A percentile compares a stretch with the other conserved stretches of the same genome.
phyloP scores from a whole-genome alignment of 2,329 filamentous ascomycete genomes.

The Tolypocladium tropicale region DNA sequence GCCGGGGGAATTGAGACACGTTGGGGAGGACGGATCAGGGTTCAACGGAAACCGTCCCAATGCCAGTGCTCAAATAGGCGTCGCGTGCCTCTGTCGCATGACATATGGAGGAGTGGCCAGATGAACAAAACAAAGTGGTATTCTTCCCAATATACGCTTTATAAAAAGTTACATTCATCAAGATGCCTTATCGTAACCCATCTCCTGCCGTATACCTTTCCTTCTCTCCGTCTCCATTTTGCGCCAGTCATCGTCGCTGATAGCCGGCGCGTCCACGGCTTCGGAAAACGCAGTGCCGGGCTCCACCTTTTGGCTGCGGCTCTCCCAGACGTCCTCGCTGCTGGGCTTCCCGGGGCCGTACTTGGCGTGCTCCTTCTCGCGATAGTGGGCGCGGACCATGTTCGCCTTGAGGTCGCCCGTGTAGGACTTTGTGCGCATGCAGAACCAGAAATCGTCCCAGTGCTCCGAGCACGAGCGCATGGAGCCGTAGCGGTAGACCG shows the following conservation, averaged over 20 bases:
- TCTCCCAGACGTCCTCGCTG: constrained; percentile 86
- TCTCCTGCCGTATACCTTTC: constrained; percentile 21
- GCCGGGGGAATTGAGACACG: no score
- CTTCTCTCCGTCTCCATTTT: constrained; percentile 22
- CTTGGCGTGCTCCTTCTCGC: constrained; percentile 52
- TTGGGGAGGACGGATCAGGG: no score
- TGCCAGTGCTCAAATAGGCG: no score
- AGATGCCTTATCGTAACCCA: constrained; percentile 15
- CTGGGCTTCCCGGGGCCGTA: constrained; percentile 54
- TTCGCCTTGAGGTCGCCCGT: constrained; percentile 47
- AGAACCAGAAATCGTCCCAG: constrained; percentile 96
- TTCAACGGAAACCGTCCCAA: no score
- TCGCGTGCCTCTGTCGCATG: no score
- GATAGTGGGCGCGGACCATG: constrained; percentile 57
- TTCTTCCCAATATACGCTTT: not conserved
- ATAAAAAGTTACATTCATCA: not conserved
- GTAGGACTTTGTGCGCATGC: constrained; percentile 72
- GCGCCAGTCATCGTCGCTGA: constrained; percentile 34
- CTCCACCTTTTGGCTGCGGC: constrained; percentile 52
- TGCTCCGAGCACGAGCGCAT: constrained; percentile 70
- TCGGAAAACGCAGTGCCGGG: constrained; percentile 34
- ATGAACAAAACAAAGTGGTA: not conserved
- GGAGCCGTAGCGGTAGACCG: constrained; percentile 77
- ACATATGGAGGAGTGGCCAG: no score
- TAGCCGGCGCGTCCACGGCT: constrained; percentile 24